These are phyloP conservation scores for Elongisporangium senticosum DNA, from an alignment of 352 stramenopile species.

Conservation along the genomic window DNA sequence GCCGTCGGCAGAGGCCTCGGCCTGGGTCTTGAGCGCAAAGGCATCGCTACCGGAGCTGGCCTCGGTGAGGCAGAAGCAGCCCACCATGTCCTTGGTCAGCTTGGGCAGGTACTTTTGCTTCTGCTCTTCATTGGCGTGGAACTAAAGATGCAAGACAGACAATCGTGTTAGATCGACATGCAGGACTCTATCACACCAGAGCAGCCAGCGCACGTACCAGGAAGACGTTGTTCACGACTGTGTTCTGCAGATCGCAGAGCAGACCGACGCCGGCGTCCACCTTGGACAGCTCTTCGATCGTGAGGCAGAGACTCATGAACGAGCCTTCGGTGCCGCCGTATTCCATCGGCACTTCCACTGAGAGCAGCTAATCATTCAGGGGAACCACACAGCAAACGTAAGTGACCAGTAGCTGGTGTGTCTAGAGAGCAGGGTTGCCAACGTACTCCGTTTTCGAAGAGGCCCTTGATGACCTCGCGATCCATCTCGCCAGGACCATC, in stretches of 20 bases:
- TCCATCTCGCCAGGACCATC: slow-evolving; percentile 88
- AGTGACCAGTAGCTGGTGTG: not conserved
- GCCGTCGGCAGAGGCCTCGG: slow-evolving; percentile 73
- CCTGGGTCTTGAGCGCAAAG: slow-evolving; percentile 92
- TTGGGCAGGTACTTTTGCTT: slow-evolving; percentile 76
- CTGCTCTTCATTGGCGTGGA: slow-evolving; percentile 64
- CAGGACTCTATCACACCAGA: too few species aligned
- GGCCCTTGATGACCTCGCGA: slow-evolving; percentile 76
- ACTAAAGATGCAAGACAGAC: slow-evolving; percentile 8
- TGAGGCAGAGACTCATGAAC: slow-evolving; percentile 93
- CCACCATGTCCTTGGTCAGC: slow-evolving; percentile 70
- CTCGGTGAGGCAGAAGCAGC: slow-evolving; percentile 95
- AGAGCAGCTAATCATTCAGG: slow-evolving; percentile 69
- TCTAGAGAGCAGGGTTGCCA: too few species aligned
- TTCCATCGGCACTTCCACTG: slow-evolving; percentile 92
- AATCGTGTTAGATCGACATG: not conserved
- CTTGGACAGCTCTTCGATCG: slow-evolving; percentile 94
- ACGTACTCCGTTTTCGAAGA: slow-evolving; percentile 89
- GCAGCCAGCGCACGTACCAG: slow-evolving; percentile 17
- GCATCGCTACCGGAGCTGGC: slow-evolving; percentile 92
- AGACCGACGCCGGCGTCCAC: slow-evolving; percentile 94
- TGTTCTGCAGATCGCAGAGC: slow-evolving; percentile 94
- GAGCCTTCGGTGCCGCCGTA: slow-evolving; percentile 89
- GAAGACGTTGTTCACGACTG: slow-evolving; percentile 93
- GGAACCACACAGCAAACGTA: too few species aligned